phyloP scores from a whole-genome alignment of 768 basidiomycete genomes.

The Guyanaporus albipodus region DNA sequence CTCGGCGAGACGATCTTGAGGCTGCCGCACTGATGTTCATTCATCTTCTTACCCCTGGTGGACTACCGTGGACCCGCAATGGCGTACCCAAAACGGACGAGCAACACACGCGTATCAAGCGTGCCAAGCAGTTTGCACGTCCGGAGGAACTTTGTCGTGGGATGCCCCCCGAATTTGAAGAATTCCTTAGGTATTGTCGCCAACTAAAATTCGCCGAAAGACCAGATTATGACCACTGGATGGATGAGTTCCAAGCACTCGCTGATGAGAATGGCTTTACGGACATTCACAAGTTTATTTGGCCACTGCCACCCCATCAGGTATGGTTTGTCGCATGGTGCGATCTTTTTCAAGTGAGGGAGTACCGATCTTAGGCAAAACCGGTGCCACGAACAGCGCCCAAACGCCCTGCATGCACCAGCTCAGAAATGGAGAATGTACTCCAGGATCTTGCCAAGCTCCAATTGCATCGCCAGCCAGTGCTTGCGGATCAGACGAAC shows the following conservation, averaged over 20 bases:
- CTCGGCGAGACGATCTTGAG: constrained; percentile 76
- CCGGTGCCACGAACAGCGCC: constrained; percentile 19
- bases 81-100: constrained; percentile 71
- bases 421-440: constrained; percentile 49
- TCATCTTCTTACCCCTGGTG: constrained; percentile 72
- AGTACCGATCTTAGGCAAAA: constrained; percentile 24
- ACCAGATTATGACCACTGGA: constrained; percentile 67
- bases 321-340: constrained; percentile 15
- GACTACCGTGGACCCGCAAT: constrained; percentile 74
- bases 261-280: constrained; percentile 57
- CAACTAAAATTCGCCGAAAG: constrained; percentile 62
- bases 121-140: constrained; percentile 55
- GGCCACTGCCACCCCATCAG: constrained; percentile 57
- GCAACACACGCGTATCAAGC: constrained; percentile 59
- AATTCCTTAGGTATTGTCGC: constrained; percentile 70
- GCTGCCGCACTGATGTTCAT: constrained; percentile 76
- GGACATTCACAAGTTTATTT: constrained; percentile 58
- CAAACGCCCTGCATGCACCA: constrained; percentile 25
- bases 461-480: constrained; percentile 47
- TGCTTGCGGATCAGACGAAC: constrained; percentile 51
- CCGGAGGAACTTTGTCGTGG: constrained; percentile 68
- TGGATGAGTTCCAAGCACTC: constrained; percentile 59
- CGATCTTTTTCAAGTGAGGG: background rate
- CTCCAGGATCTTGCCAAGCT: constrained; percentile 59
- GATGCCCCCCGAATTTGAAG: constrained; percentile 69